Evolutionary conservation across 768 basidiomycete genomes (phyloP).

Genomic region (Mycena latifolia): DNA sequence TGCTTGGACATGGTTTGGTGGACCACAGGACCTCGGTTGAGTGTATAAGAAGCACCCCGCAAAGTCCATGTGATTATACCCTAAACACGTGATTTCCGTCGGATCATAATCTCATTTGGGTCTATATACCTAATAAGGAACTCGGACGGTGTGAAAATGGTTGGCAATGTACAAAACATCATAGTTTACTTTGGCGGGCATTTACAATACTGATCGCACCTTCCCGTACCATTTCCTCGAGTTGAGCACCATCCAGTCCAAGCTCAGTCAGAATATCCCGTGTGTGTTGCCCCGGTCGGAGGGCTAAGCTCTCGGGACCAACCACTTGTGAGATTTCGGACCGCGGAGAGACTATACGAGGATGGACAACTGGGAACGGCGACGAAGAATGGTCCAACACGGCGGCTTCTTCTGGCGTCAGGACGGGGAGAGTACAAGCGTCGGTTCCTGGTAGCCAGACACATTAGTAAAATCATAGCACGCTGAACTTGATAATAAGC

Average conservation of each 20-base stretch:
- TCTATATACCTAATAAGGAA: no score
- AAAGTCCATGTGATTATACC: background rate
- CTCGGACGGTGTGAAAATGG: no score
- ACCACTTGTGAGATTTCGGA: slow-evolving; percentile 20
- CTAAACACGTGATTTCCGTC: no score
- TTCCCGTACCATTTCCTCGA: slow-evolving; percentile 52
- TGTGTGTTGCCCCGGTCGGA: slow-evolving; percentile 67
- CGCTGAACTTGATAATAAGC: slow-evolving; percentile 28
- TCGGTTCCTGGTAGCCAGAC: slow-evolving; percentile 65
- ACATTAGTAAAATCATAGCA: background rate
- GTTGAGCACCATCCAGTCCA: slow-evolving; percentile 58
- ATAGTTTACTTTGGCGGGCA: slow-evolving; percentile 31
- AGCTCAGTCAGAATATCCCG: slow-evolving; percentile 64
- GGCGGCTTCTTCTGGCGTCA: slow-evolving; percentile 73
- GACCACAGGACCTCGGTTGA: background rate
- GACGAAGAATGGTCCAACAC: slow-evolving; percentile 51
- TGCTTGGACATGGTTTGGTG: slow-evolving; percentile 48
- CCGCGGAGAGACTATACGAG: slow-evolving; percentile 52
- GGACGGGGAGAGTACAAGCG: slow-evolving; percentile 78
- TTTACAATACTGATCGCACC: slow-evolving; percentile 58
- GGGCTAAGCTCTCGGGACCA: slow-evolving; percentile 35
- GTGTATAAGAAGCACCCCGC: no score
- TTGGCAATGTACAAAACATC: background rate
- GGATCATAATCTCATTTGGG: no score
- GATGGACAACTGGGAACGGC: slow-evolving; percentile 65